Percentiles rank a stretch among this genome's conserved stretches.
Evolutionary conservation across 768 basidiomycete genomes (phyloP).

Genomic region (Naganishia friedmannii): DNA sequence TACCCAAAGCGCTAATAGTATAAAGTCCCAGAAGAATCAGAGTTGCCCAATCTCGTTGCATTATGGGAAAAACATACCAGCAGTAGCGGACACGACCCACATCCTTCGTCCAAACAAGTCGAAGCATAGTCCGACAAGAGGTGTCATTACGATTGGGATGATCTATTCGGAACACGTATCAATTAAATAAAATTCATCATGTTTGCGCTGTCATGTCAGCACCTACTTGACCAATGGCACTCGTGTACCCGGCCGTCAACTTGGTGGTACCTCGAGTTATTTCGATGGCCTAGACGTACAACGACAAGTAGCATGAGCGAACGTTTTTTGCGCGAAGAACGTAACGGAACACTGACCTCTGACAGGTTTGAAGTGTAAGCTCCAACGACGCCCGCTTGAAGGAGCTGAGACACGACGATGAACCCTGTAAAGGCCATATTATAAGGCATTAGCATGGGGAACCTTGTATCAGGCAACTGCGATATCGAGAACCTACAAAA

Average conservation of each 20-base stretch:
- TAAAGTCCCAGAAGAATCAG: no score
- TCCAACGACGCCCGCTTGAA: constrained; percentile 43
- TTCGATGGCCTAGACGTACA: constrained; percentile 36
- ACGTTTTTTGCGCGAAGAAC: background rate
- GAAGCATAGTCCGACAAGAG: constrained; percentile 45
- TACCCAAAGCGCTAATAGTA: constrained; percentile 39
- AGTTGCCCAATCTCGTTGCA: no score
- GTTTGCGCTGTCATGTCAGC: background rate
- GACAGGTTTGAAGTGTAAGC: constrained; percentile 49
- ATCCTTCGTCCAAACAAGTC: constrained; percentile 47
- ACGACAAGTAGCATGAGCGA: background rate
- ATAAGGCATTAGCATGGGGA: background rate
- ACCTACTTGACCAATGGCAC: constrained; percentile 37
- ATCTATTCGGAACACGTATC: constrained; percentile 17
- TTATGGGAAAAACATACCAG: background rate
- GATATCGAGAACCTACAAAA: constrained; percentile 21
- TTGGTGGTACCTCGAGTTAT: constrained; percentile 44
- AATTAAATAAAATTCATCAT: no score
- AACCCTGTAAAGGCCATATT: constrained; percentile 9
- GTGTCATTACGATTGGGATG: constrained; percentile 49
- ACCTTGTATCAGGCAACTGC: background rate
- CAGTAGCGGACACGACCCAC: constrained; percentile 44
- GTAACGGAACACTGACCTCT: constrained; percentile 33
- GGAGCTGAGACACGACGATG: constrained; percentile 33
- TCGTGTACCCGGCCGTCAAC: constrained; percentile 50